Evolutionary conservation across 2,329 filamentous ascomycete species (phyloP), one percentile per base, ranked within the genome.

Genomic region (Talaromyces marneffei): DNA sequence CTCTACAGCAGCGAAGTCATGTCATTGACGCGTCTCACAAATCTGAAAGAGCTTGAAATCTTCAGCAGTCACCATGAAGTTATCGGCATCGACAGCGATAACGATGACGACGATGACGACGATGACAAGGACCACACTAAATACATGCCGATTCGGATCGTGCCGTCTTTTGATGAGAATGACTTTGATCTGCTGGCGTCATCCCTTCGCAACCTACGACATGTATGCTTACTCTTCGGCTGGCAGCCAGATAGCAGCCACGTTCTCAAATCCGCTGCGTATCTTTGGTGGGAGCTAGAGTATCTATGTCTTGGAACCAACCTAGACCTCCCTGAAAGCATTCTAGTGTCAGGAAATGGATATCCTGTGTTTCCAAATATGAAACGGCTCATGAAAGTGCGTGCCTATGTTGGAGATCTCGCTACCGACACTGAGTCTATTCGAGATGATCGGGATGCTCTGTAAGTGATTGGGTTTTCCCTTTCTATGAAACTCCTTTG

Each of bases 211-310:
- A 61, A 52, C 10, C 20, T 61, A 8, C 52, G 42, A 2, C 40
- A 61, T 29, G 27, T 52, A 14, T 57, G 52, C 35, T 48, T 61
- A 25, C 16, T 61, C 14, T 57, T 61, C 23, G 52, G 57, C 31
- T 61, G 59, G 59, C 9, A 18, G 14, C 52, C 40, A 16, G n/a
- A 48, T 33, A 52, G 59, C 25, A 27, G 8, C 5, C 53, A 46
- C 35, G 20, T 61, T n/a, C 33, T 61, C 20, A 57, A 50, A 39
- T 56, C 53, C 2, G 52, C 53, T 7, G 59, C 59, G 9, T 56
- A 18, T 27, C 10, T 56, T 16, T 61, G 52, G 42, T 42, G 40
- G 1, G 14, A 33, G 5, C 27, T 61, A 6, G 52, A 61, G n/a
- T 57, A 46, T 42, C 53, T 61, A 14, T 55, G 20, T 8, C 42